Evolutionary conservation across 2,329 filamentous ascomycete species (phyloP).

Genomic region (Laburnicola sp.): DNA sequence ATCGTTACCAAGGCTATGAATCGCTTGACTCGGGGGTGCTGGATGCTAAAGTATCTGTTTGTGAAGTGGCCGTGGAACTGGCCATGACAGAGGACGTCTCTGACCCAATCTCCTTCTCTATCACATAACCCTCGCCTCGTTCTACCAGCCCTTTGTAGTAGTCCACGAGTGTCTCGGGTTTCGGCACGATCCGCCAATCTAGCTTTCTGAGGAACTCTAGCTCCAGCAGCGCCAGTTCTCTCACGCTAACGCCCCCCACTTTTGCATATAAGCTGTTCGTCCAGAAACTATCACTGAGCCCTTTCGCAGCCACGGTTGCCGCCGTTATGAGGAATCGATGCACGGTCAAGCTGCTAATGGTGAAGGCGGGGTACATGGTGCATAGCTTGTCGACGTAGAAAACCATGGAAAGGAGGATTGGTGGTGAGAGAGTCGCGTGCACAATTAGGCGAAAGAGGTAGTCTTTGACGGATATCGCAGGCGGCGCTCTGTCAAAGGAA

Average conservation of each 20-base stretch:
- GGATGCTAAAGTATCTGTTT: constrained; percentile 25
- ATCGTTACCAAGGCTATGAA: constrained; percentile 16
- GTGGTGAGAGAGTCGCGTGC: constrained; percentile 89
- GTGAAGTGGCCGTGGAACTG: constrained; percentile 8
- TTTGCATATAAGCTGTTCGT: constrained; percentile 96
- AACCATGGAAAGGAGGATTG: constrained; percentile 96
- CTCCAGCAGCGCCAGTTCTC: constrained; percentile 87
- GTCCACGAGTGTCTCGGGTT: constrained; percentile 87
- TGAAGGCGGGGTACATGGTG: constrained; percentile 89
- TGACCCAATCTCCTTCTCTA: constrained; percentile 44
- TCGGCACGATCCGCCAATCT: constrained; percentile 95
- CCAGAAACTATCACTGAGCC: constrained; percentile 95
- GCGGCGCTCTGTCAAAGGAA: constrained; percentile 61
- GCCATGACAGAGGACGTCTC: constrained; percentile 8
- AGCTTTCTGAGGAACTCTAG: constrained; percentile 90
- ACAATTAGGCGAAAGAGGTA: constrained; percentile 91
- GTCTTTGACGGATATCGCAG: constrained; percentile 90
- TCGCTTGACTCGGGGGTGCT: constrained; percentile 24
- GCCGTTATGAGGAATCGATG: constrained; percentile 97
- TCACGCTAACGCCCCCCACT: constrained; percentile 87
- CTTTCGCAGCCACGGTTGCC: constrained; percentile 93
- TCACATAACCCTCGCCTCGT: constrained; percentile 61
- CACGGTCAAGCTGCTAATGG: constrained; percentile 92
- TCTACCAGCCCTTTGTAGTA: constrained; percentile 89
- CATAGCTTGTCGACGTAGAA: constrained; percentile 98